Conservation (phyloP, 2,329 filamentous ascomycete genomes). For the Diaporthe citriasiana region DNA sequence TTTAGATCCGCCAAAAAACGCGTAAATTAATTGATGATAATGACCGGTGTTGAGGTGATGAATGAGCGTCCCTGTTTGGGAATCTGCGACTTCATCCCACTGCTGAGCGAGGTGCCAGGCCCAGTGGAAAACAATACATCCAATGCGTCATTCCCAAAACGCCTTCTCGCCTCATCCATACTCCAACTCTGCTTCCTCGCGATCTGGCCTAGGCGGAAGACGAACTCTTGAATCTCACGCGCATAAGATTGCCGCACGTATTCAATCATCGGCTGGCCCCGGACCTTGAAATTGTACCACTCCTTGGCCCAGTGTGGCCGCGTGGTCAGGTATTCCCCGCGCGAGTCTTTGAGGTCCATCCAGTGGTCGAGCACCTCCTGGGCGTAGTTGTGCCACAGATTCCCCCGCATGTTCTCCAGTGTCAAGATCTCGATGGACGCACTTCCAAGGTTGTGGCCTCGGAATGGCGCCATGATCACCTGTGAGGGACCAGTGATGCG, state of each 20-base stretch:
- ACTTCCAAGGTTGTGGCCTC: slow-evolving; percentile 57
- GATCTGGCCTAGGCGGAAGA: slow-evolving; percentile 51
- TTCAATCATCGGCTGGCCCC: slow-evolving; percentile 49
- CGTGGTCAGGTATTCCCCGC: slow-evolving; percentile 52
- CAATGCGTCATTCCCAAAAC: slow-evolving; percentile 59
- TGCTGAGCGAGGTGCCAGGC: background rate
- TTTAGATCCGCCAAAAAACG: background rate
- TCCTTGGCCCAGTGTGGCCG: slow-evolving; percentile 65
- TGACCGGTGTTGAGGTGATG: slow-evolving; percentile 1
- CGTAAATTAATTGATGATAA: background rate
- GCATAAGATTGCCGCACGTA: slow-evolving; percentile 57
- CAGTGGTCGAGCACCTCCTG: slow-evolving; percentile 59
- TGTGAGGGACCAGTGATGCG: slow-evolving; percentile 59
- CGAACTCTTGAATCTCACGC: slow-evolving; percentile 55
- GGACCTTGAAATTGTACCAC: slow-evolving; percentile 54
- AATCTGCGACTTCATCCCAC: background rate
- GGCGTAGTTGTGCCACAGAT: slow-evolving; percentile 56
- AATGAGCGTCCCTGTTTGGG: slow-evolving; percentile 1
- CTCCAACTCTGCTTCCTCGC: slow-evolving; percentile 57
- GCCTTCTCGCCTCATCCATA: slow-evolving; percentile 53
- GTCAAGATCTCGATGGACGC: slow-evolving; percentile 60
- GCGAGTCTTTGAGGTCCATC: slow-evolving; percentile 53
- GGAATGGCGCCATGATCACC: slow-evolving; percentile 60
- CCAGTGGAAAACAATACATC: slow-evolving; percentile 47
- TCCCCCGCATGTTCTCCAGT: slow-evolving; percentile 54